These are phyloP conservation scores for Paspalum notatum DNA, from an alignment of 176 grass and related monocot genomes.

Conservation along the genomic window DNA sequence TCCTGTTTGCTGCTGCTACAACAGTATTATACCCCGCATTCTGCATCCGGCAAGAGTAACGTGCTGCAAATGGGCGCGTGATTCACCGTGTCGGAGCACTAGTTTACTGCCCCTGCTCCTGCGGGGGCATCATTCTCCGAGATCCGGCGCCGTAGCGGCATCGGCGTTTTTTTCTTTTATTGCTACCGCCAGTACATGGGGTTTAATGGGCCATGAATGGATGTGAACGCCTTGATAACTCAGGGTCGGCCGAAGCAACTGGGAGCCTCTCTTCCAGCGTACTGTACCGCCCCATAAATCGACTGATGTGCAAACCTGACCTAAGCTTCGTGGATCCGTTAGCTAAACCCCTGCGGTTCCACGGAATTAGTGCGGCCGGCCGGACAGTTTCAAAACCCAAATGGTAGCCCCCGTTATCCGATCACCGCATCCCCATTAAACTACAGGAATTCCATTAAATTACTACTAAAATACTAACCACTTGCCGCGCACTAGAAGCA, in stretches of 20 bases:
- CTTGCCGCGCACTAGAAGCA: neutral
- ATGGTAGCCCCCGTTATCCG: neutral
- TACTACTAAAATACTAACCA: too few relatives aligned
- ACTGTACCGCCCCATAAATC: neutral
- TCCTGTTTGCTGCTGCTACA: neutral
- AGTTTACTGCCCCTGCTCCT: neutral
- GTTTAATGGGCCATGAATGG: slow-evolving; percentile 34
- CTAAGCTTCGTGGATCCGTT: neutral
- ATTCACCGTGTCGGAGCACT: neutral
- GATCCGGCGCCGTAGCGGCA: slow-evolving; percentile 24
- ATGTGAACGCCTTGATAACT: neutral
- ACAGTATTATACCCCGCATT: neutral
- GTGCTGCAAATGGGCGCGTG: neutral
- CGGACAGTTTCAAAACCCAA: slow-evolving; percentile 1
- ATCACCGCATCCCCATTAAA: neutral
- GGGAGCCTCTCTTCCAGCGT: too few relatives aligned
- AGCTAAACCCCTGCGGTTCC: neutral
- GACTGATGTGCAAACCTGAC: slow-evolving; percentile 23
- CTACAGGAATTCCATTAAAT: neutral
- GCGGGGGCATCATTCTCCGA: neutral
- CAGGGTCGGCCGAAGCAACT: slow-evolving; percentile 29
- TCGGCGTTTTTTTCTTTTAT: neutral
- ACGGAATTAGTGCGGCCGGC: neutral
- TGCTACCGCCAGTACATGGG: neutral
- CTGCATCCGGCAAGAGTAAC: neutral